Base-by-base conservation (phyloP, 331 rosid genomes). In the Quercus lobata region DNA sequence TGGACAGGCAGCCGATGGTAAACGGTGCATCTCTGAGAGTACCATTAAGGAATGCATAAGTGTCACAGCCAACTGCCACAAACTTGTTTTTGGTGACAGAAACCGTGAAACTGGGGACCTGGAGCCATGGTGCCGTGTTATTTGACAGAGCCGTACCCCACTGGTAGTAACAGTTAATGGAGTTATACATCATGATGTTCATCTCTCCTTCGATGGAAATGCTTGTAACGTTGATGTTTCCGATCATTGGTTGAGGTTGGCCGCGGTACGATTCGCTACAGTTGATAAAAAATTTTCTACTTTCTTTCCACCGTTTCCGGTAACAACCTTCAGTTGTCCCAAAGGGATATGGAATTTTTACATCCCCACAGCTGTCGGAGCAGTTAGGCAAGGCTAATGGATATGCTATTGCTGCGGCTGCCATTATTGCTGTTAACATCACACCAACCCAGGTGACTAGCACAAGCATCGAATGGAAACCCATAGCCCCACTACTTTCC, bases 1-100 rank as follows among this genome's bases (percentile, higher is more conserved):
- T 0, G 46, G 46, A 7, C 11, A 37, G 3, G 11, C 46, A 37
- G 46, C 46, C 46, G 46, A 0, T 7, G 11, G 3, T 0, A 37
- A 37, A 7, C 46, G 3, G 3, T 37, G 0, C 46, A 2, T 0
- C 46, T 0, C 2, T 37, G 11, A 2, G 46, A 37, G 0, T 0
- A 37, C 46, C 46, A 37, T 2, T 2, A 7, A 37, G 46, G 3
- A 0, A 7, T 37, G 46, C 11, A 11, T 0, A 7, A 37, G 46
- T 37, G 10, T 37, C 46, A 37, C 46, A 37, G 46, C 46, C 46
- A 37, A 37, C 3, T 0, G 46, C 46, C 46, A 37, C 11, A 10
- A 37, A 37, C 46, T 2, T 7, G 11, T 37, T 37, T 0, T 6
- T 35, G 41, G 44, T 37, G 3, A 0, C 0, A 0, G 46, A 37